phyloP scores from a whole-genome alignment of 2,329 filamentous ascomycete genomes.

The Aspergillus sergii region DNA sequence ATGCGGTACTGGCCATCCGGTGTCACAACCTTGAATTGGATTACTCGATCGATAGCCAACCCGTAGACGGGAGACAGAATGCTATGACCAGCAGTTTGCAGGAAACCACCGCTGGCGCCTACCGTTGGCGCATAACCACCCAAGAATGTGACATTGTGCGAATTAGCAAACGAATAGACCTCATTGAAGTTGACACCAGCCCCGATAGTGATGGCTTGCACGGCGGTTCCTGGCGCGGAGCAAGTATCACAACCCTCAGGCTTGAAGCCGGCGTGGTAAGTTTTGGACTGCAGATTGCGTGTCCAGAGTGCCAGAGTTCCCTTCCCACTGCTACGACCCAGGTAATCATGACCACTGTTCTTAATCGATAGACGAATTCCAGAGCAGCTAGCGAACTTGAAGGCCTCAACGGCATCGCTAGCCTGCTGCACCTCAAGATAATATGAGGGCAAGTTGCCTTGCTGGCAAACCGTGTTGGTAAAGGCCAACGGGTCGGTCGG shows the following conservation, averaged over 20 bases:
- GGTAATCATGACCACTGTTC: conserved; percentile 40
- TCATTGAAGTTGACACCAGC: conserved; percentile 33
- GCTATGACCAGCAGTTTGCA: conserved; percentile 33
- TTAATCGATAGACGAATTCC: conserved; percentile 27
- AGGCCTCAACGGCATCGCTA: conserved; percentile 12
- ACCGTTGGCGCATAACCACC: conserved; percentile 21
- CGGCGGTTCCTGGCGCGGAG: conserved; percentile 3
- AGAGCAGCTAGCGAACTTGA: conserved; percentile 15
- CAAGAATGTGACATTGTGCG: conserved; percentile 28
- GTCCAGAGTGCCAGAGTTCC: conserved; percentile 34
- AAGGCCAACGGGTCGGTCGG: conserved; percentile 16
- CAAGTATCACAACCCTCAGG: conserved; percentile 7
- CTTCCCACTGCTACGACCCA: conserved; percentile 34
- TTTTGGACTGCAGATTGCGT: conserved; percentile 27
- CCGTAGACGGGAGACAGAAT: conserved; percentile 32
- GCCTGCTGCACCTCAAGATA: conserved; percentile 13
- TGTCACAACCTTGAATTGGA: conserved; percentile 31
- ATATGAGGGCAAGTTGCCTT: conserved; percentile 18
- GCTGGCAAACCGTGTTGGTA: conserved; percentile 12
- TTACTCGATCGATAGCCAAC: conserved; percentile 31
- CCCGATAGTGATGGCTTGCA: conserved; percentile 29
- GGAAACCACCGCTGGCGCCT: conserved; percentile 29
- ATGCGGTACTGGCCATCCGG: conserved; percentile 18
- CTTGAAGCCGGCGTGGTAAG: conserved; percentile 15
- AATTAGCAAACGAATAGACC: conserved; percentile 27